These are phyloP conservation scores for Alnus glutinosa DNA, from an alignment of 306 rosid genomes.

Conservation along the genomic window DNA sequence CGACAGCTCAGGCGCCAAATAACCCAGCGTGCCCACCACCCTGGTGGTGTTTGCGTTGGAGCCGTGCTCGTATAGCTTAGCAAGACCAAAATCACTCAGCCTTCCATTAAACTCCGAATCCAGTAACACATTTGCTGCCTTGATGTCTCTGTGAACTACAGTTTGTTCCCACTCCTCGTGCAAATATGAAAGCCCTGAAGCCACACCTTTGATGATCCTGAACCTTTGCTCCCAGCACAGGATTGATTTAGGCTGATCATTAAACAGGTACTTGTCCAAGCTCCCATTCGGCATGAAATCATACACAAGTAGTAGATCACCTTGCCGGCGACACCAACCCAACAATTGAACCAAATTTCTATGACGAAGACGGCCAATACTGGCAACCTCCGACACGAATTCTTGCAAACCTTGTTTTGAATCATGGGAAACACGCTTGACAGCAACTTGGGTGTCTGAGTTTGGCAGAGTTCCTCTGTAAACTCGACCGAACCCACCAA, in stretches of 20 bases:
- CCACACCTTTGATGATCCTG: slow-evolving; percentile 33
- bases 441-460: slow-evolving; percentile 16
- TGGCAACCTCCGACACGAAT: slow-evolving; percentile 31
- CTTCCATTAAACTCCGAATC: slow-evolving; percentile 36
- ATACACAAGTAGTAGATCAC: slow-evolving; percentile 33
- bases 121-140: slow-evolving; percentile 39
- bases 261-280: slow-evolving; percentile 41
- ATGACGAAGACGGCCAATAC: slow-evolving; percentile 35
- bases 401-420: slow-evolving; percentile 34
- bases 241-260: slow-evolving; percentile 25
- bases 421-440: slow-evolving; percentile 35
- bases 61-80: slow-evolving; percentile 35
- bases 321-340: slow-evolving; percentile 34
- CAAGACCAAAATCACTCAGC: slow-evolving; percentile 41
- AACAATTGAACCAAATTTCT: slow-evolving; percentile 37
- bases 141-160: slow-evolving; percentile 38
- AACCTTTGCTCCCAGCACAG: slow-evolving; percentile 35
- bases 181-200: slow-evolving; percentile 34
- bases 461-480: slow-evolving; percentile 31
- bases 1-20: slow-evolving; percentile 37
- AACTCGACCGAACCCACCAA: slow-evolving; percentile 41
- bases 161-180: slow-evolving; percentile 42
- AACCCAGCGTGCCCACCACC: slow-evolving; percentile 39
- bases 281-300: slow-evolving; percentile 45
- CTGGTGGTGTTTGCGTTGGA: slow-evolving; percentile 26